Percentiles rank a stretch among this genome's conserved stretches.
Conservation (phyloP, 495 filamentous ascomycete species). For the Glutinoglossum americanum region DNA sequence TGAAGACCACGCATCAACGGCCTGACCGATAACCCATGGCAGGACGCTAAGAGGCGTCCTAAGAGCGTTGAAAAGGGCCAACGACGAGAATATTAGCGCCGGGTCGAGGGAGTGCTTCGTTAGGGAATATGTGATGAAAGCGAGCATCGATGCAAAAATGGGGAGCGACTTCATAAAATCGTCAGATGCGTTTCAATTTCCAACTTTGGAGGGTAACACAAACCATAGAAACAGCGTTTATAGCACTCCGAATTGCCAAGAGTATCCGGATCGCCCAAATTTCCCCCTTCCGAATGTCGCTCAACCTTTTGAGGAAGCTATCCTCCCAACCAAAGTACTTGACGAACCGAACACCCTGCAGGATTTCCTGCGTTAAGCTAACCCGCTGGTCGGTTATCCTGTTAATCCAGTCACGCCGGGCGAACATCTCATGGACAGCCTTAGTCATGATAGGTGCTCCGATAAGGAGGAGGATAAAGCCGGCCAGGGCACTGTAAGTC, state of each 20-base stretch:
- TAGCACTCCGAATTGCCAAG: constrained; percentile 60
- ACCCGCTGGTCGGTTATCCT: constrained; percentile 84
- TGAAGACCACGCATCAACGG: not conserved
- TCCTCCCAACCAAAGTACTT: constrained; percentile 94
- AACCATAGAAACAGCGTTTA: constrained; percentile 31
- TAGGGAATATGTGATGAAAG: constrained; percentile 1
- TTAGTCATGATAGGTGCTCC: constrained; percentile 52
- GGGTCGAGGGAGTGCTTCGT: not conserved
- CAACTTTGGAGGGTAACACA: not conserved
- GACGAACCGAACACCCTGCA: constrained; percentile 79
- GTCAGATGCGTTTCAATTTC: not conserved
- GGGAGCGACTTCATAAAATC: not conserved
- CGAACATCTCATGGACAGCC: constrained; percentile 50
- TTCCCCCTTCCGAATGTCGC: constrained; percentile 47
- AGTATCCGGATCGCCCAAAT: constrained; percentile 61
- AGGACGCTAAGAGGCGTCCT: constrained; percentile 1
- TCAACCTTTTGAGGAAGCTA: constrained; percentile 57
- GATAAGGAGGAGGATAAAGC: constrained; percentile 61
- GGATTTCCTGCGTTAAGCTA: constrained; percentile 75
- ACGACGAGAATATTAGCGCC: constrained; percentile 1
- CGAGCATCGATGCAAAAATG: not conserved
- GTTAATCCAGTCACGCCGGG: constrained; percentile 56
- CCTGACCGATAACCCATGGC: constrained; percentile 2
- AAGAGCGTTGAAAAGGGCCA: constrained; percentile 4
- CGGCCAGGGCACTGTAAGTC: constrained; percentile 69